phyloP scores from a whole-genome alignment of 441 rosid species.

The Raphanus hybrid region DNA sequence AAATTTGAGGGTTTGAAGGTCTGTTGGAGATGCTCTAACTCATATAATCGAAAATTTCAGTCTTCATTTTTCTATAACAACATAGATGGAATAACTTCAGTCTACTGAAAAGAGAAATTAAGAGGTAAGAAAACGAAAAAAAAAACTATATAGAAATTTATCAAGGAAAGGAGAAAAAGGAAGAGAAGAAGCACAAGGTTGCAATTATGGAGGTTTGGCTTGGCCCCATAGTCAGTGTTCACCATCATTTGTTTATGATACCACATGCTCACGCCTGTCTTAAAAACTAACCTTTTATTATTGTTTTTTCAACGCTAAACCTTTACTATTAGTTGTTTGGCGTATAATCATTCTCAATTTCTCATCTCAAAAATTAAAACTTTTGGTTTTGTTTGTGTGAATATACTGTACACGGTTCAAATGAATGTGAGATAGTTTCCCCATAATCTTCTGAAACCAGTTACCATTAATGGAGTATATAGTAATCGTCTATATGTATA shows the following conservation, averaged over 20 bases:
- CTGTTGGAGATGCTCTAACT: too few species aligned
- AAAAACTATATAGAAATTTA: not conserved
- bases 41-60: too few species aligned
- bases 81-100: too few species aligned
- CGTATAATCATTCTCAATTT: not conserved
- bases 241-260: not conserved
- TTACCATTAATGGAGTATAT: not conserved
- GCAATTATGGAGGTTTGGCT: not conserved
- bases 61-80: too few species aligned
- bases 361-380: not conserved
- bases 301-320: not conserved
- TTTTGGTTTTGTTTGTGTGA: not conserved
- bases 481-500: not conserved
- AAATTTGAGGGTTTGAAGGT: too few species aligned
- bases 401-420: not conserved
- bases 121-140: not conserved
- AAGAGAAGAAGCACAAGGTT: not conserved
- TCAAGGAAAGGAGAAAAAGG: not conserved
- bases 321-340: not conserved
- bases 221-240: slow-evolving; percentile 1
- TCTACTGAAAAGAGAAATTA: too few species aligned
- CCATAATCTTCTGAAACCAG: not conserved
- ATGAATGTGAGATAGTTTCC: not conserved
- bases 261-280: not conserved
- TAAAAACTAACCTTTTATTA: not conserved